Percentiles rank a stretch among this genome's conserved stretches.
These are phyloP conservation scores for Pezicula carpinea DNA, from an alignment of 2,329 filamentous ascomycete species.

Conservation along the genomic window DNA sequence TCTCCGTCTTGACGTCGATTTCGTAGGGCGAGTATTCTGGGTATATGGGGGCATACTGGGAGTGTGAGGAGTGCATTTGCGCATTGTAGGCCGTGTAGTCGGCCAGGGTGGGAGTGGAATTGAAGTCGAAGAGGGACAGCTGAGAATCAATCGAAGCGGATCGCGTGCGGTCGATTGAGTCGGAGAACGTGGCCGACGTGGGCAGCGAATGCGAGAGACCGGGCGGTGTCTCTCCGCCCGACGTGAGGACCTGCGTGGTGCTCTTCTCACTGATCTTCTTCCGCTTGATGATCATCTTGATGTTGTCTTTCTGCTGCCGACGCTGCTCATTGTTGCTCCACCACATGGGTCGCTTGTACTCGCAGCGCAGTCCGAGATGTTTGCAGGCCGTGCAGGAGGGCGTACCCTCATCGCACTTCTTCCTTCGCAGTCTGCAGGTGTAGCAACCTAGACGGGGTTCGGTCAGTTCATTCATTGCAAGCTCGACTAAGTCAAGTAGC, in stretches of 20 bases:
- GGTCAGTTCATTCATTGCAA: conserved; percentile 43
- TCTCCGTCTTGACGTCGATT: conserved; percentile 92
- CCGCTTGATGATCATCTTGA: conserved; percentile 96
- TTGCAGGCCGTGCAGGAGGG: conserved; percentile 63
- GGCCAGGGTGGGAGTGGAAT: conserved; percentile 48
- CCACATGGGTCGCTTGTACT: conserved; percentile 96
- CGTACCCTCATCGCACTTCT: conserved; percentile 65
- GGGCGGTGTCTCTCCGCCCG: conserved; percentile 61
- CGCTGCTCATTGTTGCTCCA: conserved; percentile 92
- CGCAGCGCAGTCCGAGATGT: conserved; percentile 74
- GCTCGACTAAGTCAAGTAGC: conserved; percentile 46
- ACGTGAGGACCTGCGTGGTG: conserved; percentile 44
- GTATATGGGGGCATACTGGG: conserved; percentile 38
- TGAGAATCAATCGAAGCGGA: conserved; percentile 79
- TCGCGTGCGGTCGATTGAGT: conserved; percentile 66
- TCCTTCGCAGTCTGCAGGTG: conserved; percentile 61
- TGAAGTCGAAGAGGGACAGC: conserved; percentile 70
- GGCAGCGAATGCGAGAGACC: conserved; percentile 77
- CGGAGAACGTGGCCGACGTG: conserved; percentile 75
- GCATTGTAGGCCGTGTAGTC: conserved; percentile 59
- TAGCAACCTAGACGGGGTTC: conserved; percentile 55
- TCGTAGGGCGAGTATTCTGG: conserved; percentile 76
- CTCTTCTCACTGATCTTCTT: conserved; percentile 92
- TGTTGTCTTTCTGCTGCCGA: conserved; percentile 82
- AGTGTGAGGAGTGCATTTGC: conserved; percentile 50